Conservation (phyloP, 805 yeast species). For the Cyberlindnera xishuangbannaensis region DNA sequence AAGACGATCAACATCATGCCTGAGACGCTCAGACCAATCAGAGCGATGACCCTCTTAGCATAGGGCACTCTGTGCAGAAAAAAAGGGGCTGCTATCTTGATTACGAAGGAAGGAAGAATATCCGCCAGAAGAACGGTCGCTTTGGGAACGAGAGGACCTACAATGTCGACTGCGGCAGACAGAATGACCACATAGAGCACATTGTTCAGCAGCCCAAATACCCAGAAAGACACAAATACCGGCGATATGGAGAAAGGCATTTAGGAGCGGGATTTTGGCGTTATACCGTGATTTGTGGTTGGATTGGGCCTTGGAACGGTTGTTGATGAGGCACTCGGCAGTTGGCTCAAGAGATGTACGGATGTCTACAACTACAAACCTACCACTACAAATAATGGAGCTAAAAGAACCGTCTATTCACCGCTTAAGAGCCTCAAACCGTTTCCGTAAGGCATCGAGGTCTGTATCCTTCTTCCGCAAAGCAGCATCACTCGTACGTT, state of each 20-base stretch:
- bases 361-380: too few species aligned
- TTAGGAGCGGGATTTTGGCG: too few species aligned
- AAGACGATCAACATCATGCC: slow-evolving; percentile 69
- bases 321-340: background rate
- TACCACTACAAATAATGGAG: too few species aligned
- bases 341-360: background rate
- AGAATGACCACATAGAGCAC: slow-evolving; percentile 86
- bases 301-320: too few species aligned
- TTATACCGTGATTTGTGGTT: background rate
- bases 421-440: slow-evolving; percentile 74
- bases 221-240: slow-evolving; percentile 59
- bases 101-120: slow-evolving; percentile 71
- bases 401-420: slow-evolving; percentile 11
- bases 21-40: slow-evolving; percentile 52
- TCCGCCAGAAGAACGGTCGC: slow-evolving; percentile 82
- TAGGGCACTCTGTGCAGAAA: slow-evolving; percentile 66
- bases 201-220: slow-evolving; percentile 83
- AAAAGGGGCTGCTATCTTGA: slow-evolving; percentile 75
- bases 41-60: slow-evolving; percentile 39
- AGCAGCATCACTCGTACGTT: slow-evolving; percentile 21
- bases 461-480: slow-evolving; percentile 35
- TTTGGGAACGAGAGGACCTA: slow-evolving; percentile 78
- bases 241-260: too few species aligned
- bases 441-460: slow-evolving; percentile 57
- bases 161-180: slow-evolving; percentile 88